Base-by-base conservation (phyloP, 768 basidiomycete species). In the Phylloporus sp. region DNA sequence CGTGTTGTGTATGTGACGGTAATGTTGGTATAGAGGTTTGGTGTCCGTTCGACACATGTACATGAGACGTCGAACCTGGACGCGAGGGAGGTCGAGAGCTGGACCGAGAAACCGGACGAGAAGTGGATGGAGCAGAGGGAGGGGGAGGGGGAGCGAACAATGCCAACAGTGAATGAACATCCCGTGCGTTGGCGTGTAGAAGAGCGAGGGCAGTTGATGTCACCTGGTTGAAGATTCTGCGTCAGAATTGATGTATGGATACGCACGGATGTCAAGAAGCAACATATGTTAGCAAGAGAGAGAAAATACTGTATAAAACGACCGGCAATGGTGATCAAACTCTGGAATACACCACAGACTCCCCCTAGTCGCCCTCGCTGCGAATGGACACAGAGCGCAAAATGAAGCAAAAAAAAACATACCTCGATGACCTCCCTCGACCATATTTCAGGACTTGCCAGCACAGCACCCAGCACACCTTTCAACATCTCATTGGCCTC, bases 401-500 rank as follows among this genome's bases (percentile, higher is more conserved):
- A 47, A n/a, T 29, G 9, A 60, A 35, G 29, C 3, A n/a, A 32
- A 29, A 32, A n/a, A 29, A 32, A n/a, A 46, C 64, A 29, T 48
- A 68, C 65, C 59, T 63, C 61, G 18, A 68, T 51, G 16, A 73
- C 80, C 55, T 65, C 91, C 83, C 80, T 84, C 32, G 85, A 74
- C 77, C 86, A 86, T 2, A 79, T 61, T 27, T 87, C 80, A 29
- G 48, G 29, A 10, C 31, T 54, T 39, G 18, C 59, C 27, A 66
- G 39, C 28, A 61, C 57, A 16, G 55, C 52, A 42, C 11, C 50
- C 42, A 67, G 48, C 55, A 89, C 86, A 12, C 67, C 68, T 54
- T 82, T 77, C 34, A 97, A 71, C 89, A 93, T 95, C 35, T 88
- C 82, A 39, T 73, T 72, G 6, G 93, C 90, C 15, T 85, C 80